Base-by-base conservation (phyloP, 192 early-diverging fungal genomes). In the Allomyces javanicus region DNA sequence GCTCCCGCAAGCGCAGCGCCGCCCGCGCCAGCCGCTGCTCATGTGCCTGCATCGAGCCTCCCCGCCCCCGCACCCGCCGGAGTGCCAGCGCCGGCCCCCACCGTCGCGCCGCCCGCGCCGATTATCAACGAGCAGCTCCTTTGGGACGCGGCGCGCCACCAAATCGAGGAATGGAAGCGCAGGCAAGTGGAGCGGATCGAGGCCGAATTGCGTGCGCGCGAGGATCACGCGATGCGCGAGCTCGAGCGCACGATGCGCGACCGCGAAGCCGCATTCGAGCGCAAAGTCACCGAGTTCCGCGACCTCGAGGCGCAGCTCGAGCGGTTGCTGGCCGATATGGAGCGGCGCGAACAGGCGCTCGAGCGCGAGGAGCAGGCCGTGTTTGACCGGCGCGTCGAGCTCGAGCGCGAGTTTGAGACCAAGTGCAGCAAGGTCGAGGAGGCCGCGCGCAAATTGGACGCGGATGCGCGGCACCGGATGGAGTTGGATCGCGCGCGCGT, bases 331-430 rank as follows among this genome's bases (percentile, higher is more conserved):
- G 65, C 44, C 23, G 44, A 24, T 4, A 27, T 65, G 23, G 65
- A 65, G 40, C 33, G 23, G 23, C 26, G 65, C 23, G 65, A 65
- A n/a, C 65, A 43, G 21, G 44, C 26, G 44, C 21, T 65, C 3
- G 17, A 44, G 23, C 65, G 44, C 33, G 65, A 27, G 24, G 65
- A 65, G 22, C 12, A 21, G 65, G 65, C n/a, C 40, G 23, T 65
- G 26, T 21, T 27, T 21, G 65, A 27, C 40, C 26, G 65, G 0
- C 65, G 65, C 14, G 65, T n/a, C 25, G 65, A 33, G 44, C 33
- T 65, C 24, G 65, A 65, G 65, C 65, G 65, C 23, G 65, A 65
- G n/a, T 26, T 27, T 4, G 43, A 33, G 7, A 19, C 33, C 25
- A 12, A 21, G 24, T 12, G 25, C 21, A 23, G 2, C 1, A 12